A percentile compares a stretch with the other conserved stretches of the same genome.
These are phyloP conservation scores for Picocystis sp. DNA, from an alignment of 163 green algal species.

Conservation along the genomic window DNA sequence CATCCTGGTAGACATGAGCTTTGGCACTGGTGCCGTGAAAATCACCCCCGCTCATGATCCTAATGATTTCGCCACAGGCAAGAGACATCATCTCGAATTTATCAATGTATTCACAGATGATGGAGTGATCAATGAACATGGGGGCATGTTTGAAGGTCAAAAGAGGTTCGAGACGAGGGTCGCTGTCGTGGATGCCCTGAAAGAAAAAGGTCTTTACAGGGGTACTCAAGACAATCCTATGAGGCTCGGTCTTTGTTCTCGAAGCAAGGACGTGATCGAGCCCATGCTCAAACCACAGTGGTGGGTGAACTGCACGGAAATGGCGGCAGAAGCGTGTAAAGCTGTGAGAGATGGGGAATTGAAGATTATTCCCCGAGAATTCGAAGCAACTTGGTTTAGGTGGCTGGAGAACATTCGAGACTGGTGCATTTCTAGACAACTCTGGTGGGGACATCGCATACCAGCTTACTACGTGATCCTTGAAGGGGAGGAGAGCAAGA, in stretches of 20 bases:
- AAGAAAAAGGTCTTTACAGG: constrained; percentile 67
- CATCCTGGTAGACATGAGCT: constrained; percentile 89
- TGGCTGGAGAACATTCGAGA: constrained; percentile 93
- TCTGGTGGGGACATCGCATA: constrained; percentile 99
- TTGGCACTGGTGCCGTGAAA: constrained; percentile 80
- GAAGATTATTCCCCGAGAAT: constrained; percentile 66
- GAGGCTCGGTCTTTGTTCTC: constrained; percentile 78
- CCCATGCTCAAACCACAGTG: constrained; percentile 87
- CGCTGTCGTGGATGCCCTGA: constrained; percentile 62
- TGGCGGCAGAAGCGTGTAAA: constrained; percentile 52
- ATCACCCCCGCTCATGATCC: constrained; percentile 97
- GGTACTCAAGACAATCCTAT: constrained; percentile 70
- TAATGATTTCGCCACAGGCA: constrained; percentile 89
- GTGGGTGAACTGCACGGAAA: constrained; percentile 66
- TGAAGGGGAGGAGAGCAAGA: constrained; percentile 28
- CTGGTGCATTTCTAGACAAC: constrained; percentile 94
- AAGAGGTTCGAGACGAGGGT: constrained; percentile 69
- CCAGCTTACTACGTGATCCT: constrained; percentile 83
- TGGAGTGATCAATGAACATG: constrained; percentile 68
- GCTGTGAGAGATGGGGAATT: constrained; percentile 59
- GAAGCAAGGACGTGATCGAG: constrained; percentile 93
- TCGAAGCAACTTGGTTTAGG: constrained; percentile 60
- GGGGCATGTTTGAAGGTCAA: constrained; percentile 65
- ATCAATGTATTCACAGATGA: constrained; percentile 93
- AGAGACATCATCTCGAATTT: constrained; percentile 86